Evolutionary conservation across 352 stramenopile genomes (phyloP).

Genomic region (Pythium brachiatum): DNA sequence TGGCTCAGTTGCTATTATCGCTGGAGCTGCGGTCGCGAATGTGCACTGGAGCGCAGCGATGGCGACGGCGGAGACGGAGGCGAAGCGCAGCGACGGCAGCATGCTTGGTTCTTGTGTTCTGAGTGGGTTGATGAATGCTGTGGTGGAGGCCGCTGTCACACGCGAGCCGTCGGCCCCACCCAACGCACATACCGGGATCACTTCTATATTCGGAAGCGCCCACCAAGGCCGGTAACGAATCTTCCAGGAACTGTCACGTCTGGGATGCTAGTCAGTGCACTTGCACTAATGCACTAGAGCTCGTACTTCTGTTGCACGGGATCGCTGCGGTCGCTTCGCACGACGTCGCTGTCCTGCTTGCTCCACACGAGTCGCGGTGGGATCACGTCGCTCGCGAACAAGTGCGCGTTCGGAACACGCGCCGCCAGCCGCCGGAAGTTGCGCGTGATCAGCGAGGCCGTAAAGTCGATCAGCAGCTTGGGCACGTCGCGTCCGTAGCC

Average conservation of each 20-base stretch:
- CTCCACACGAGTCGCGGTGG: slow-evolving; percentile 73
- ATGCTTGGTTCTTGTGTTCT: background rate
- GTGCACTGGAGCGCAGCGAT: background rate
- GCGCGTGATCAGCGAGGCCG: slow-evolving; percentile 55
- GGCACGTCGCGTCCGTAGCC: slow-evolving; percentile 72
- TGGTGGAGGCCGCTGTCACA: background rate
- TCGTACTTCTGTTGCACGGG: slow-evolving; percentile 67
- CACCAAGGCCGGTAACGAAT: background rate
- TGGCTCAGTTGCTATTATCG: background rate
- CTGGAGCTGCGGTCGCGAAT: background rate
- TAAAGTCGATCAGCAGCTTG: slow-evolving; percentile 58
- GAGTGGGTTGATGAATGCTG: background rate
- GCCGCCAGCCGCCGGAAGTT: slow-evolving; percentile 65
- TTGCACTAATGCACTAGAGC: slow-evolving; percentile 31
- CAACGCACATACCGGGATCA: background rate
- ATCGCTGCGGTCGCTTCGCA: slow-evolving; percentile 44
- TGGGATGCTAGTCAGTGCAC: no score
- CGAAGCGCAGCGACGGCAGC: background rate
- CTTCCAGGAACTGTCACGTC: background rate
- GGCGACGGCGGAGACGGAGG: background rate
- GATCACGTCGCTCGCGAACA: slow-evolving; percentile 63
- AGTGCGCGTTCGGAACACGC: slow-evolving; percentile 63
- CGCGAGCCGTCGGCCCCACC: background rate
- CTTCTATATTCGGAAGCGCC: background rate
- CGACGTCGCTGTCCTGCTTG: slow-evolving; percentile 55